These are phyloP conservation scores for Mycothermus thermophilus DNA, from an alignment of 495 filamentous ascomycete genomes.

Conservation along the genomic window DNA sequence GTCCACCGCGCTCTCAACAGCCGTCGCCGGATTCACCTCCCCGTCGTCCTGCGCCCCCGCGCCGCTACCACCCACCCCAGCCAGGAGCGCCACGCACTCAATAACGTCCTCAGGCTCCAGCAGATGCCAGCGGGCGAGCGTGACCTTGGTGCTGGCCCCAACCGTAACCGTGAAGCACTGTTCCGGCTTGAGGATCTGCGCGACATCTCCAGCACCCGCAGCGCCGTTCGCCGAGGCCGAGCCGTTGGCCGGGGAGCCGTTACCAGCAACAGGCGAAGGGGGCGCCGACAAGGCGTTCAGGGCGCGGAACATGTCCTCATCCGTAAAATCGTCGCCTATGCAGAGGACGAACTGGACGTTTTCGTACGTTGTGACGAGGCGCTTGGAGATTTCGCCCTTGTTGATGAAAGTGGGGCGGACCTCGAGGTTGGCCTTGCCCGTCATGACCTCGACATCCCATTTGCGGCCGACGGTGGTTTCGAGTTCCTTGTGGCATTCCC, in stretches of 20 bases:
- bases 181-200: no score
- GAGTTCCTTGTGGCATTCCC: slow-evolving; percentile 62
- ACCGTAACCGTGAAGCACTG: slow-evolving; percentile 80
- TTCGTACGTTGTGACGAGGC: slow-evolving; percentile 54
- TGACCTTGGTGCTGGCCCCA: slow-evolving; percentile 74
- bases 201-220: slow-evolving; percentile 27
- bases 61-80: slow-evolving; percentile 35
- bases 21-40: no score
- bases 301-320: slow-evolving; percentile 77
- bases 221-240: slow-evolving; percentile 15
- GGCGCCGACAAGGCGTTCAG: slow-evolving; percentile 38
- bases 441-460: slow-evolving; percentile 88
- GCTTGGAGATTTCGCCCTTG: slow-evolving; percentile 84
- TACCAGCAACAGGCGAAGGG: no score
- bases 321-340: slow-evolving; percentile 87
- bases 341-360: slow-evolving; percentile 74
- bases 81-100: slow-evolving; percentile 57
- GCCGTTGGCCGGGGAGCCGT: no score
- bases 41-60: no score
- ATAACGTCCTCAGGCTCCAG: slow-evolving; percentile 80
- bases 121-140: slow-evolving; percentile 73
- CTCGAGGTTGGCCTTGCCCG: slow-evolving; percentile 89
- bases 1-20: no score
- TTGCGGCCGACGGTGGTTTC: slow-evolving; percentile 56
- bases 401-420: slow-evolving; percentile 94